A percentile compares a stretch with the other conserved stretches of the same genome.
Conservation (phyloP, 208 protist species). For the Balamuthia mandrillaris region DNA sequence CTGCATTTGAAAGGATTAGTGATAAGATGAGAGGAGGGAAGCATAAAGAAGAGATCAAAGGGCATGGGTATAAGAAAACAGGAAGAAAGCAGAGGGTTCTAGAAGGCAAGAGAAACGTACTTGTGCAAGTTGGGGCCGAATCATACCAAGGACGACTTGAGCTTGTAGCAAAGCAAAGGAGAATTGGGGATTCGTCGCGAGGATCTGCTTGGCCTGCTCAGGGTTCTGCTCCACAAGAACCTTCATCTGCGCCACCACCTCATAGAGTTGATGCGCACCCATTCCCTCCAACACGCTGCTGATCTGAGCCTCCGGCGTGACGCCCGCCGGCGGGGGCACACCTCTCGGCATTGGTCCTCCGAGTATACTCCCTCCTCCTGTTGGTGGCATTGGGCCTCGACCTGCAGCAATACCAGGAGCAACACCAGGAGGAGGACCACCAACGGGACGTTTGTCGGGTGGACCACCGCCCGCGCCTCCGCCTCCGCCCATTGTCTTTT, state of each 20-base stretch:
- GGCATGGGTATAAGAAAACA: no score
- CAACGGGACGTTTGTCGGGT: no score
- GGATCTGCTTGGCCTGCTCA: constrained; percentile 48
- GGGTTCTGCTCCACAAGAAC: constrained; percentile 45
- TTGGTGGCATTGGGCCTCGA: neutral
- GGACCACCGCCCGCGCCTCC: neutral
- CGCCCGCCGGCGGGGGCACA: neutral
- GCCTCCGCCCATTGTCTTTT: neutral
- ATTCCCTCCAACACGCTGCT: constrained; percentile 6
- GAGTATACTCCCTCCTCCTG: neutral
- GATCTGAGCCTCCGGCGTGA: neutral
- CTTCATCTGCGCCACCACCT: constrained; percentile 38
- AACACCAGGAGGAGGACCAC: neutral
- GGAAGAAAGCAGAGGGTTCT: neutral
- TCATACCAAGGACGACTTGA: constrained; percentile 54
- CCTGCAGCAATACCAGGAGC: neutral
- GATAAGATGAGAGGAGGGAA: no score
- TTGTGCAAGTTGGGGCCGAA: constrained; percentile 42
- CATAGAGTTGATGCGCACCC: constrained; percentile 4
- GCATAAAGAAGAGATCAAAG: no score
- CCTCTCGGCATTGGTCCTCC: neutral
- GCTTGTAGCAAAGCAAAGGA: constrained; percentile 60
- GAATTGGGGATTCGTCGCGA: constrained; percentile 60
- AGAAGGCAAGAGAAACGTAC: neutral
- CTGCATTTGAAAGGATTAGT: no score